Base-by-base conservation (phyloP, 306 rosid genomes). In the Echinosophora koreensis region DNA sequence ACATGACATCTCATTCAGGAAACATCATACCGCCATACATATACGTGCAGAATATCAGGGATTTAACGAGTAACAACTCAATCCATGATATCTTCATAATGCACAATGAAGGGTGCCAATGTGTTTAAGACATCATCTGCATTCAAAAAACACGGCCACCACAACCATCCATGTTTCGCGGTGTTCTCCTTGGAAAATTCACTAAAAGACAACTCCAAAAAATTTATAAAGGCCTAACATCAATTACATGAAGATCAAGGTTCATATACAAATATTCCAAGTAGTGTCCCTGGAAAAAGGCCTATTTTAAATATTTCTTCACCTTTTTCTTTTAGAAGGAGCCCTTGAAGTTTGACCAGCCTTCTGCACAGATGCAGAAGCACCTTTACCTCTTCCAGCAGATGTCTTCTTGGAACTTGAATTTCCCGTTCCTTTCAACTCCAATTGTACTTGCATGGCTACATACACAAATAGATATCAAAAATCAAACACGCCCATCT, bases 321-420 rank as follows among this genome's bases (percentile, higher is more conserved):
- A 91, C 84, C 97, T 88, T 85, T 92, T 95, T 84, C 99, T 89
- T 89, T 92, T 90, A 17, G 91, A 65, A 71, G 91, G 75, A 41
- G 88, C 61, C 58, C 89, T 94, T 27, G 96, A 80, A 81, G 90
- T 85, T 71, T 84, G 91, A 7, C 91, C 88, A 10, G 69, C 89
- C 89, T 89, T 92, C 87, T 81, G 88, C 0, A 79, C 54, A 17
- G 91, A 77, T 27, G 80, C 42, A 3, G 94, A 81, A 77, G 84
- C 89, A 71, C 89, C 91, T 89, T 69, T 87, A 50, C 93, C 91
- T 76, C 93, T 88, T 64, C 94, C 91, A 64, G 87, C 85, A 0
- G 88, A 69, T 56, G 86, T 15, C 80, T 88, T 95, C 91, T 86
- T 91, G n/a, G 88, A 82, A 55, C 84, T 85, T 14, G 91, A 81